Evolutionary conservation across 164 flowering plant species (phyloP), one percentile per base, ranked within the genome.

Genomic region (Buxus sempervirens): DNA sequence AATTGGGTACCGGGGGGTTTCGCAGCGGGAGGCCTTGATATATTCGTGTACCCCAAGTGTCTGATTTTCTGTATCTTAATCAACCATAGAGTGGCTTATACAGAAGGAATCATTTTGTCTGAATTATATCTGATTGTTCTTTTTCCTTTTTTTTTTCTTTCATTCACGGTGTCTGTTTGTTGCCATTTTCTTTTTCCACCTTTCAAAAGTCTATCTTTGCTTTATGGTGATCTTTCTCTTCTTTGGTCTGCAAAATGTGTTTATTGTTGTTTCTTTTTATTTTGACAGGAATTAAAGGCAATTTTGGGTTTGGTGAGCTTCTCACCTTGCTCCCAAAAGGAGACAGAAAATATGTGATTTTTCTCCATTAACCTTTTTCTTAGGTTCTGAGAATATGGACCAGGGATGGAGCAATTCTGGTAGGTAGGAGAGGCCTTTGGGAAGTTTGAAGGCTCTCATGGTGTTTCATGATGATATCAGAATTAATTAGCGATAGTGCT

Each of bases 381-480:
- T n/a, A n/a, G n/a, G n/a, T 23, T 57, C 15, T 57, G 2, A 10
- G 18, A 1, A 1, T 45, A 2, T n/a, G 27, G 22, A 26, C 21
- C 4, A 59, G 68, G 54, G 58, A 93, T 93, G 96, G 98, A 91
- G 70, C 90, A 88, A 70, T 86, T 94, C 72, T 77, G 91, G 72
- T 90, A 82, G 65, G 78, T 91, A 20, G 98, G 98, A 25, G 89
- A 86, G 83, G 93, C 82, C 19, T n/a, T 59, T 88, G 58, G 98
- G 98, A 54, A 87, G 96, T 56, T 56, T 91, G 68, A 90, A 82
- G 71, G 90, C 95, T 28, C 74, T 91, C 9, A 87, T 94, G 94
- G 86, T 87, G 15, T 82, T 94, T 53, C 76, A 73, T 62, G 85
- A 88, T 0, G 84, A 85, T 6, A 86, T 88, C 22, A 81, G 63